These are phyloP conservation scores for Nadsonia commutata DNA, from an alignment of 1,139 yeast genomes.

Conservation along the genomic window DNA sequence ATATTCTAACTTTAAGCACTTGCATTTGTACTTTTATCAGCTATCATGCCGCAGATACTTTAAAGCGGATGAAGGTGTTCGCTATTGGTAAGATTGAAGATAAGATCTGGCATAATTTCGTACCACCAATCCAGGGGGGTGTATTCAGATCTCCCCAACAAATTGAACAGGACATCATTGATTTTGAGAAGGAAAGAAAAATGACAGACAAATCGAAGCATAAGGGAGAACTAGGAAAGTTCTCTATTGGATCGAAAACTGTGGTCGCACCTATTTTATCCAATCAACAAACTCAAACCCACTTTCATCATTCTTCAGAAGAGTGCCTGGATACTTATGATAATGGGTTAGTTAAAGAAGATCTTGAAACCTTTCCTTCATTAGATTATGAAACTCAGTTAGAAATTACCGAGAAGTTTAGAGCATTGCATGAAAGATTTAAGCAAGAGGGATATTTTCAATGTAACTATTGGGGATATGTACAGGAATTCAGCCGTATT, in stretches of 20 bases:
- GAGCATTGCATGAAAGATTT: slow-evolving; percentile 42
- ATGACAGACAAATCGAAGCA: slow-evolving; percentile 1
- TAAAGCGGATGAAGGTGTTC: slow-evolving; percentile 32
- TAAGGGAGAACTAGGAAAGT: slow-evolving; percentile 1
- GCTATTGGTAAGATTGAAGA: slow-evolving; percentile 7
- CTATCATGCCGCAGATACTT: slow-evolving; percentile 50
- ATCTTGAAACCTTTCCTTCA: slow-evolving; percentile 41
- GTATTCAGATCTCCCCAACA: slow-evolving; percentile 24
- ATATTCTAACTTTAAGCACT: background rate
- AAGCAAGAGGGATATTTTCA: slow-evolving; percentile 47
- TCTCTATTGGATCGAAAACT: background rate
- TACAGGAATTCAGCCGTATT: slow-evolving; percentile 51
- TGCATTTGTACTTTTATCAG: slow-evolving; percentile 1
- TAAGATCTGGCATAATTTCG: slow-evolving; percentile 5
- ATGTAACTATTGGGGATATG: slow-evolving; percentile 61
- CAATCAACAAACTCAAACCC: slow-evolving; percentile 3
- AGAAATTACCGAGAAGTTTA: slow-evolving; percentile 40
- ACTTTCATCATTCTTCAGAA: slow-evolving; percentile 29
- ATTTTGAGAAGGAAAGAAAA: slow-evolving; percentile 8
- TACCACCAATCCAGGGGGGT: slow-evolving; percentile 78
- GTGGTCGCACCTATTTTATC: slow-evolving; percentile 5
- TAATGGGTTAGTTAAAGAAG: slow-evolving; percentile 36
- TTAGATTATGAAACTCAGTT: slow-evolving; percentile 57
- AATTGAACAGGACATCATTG: slow-evolving; percentile 15
- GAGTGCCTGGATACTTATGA: slow-evolving; percentile 43